Conservation (phyloP, 805 yeast genomes). For the Hanseniaspora opuntiae region DNA sequence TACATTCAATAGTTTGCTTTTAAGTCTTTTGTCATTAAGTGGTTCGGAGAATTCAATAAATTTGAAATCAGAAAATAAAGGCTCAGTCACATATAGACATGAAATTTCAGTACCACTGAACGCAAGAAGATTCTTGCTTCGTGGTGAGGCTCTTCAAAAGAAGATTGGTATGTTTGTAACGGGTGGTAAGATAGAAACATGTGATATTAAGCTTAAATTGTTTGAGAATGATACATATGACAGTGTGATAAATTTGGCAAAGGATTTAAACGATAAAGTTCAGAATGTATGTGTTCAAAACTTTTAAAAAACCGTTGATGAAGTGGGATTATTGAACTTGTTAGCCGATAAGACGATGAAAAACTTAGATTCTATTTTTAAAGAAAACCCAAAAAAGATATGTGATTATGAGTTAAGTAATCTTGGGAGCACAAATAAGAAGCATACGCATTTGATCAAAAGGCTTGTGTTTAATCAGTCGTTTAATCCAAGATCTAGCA, state of each 20-base stretch:
- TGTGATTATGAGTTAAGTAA: conserved; percentile 6
- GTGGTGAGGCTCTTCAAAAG: neutral
- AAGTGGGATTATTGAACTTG: too few species aligned
- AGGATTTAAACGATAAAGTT: too few species aligned
- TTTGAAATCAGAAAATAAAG: neutral
- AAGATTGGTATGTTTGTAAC: too few species aligned
- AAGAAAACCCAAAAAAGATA: too few species aligned
- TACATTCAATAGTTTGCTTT: neutral
- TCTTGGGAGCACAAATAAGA: neutral
- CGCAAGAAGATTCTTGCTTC: neutral
- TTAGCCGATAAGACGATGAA: too few species aligned
- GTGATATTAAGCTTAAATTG: too few species aligned
- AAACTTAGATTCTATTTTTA: too few species aligned
- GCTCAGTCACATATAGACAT: neutral
- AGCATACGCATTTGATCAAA: neutral
- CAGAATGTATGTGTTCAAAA: too few species aligned
- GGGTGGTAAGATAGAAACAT: too few species aligned
- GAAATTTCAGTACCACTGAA: neutral
- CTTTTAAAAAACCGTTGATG: too few species aligned
- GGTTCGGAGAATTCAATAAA: neutral
- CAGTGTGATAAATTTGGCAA: too few species aligned
- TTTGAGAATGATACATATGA: too few species aligned
- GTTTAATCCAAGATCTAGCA: neutral
- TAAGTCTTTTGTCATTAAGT: neutral
- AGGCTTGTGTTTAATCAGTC: neutral